phyloP scores from a whole-genome alignment of 805 yeast species.

The Candida sithepensis region DNA sequence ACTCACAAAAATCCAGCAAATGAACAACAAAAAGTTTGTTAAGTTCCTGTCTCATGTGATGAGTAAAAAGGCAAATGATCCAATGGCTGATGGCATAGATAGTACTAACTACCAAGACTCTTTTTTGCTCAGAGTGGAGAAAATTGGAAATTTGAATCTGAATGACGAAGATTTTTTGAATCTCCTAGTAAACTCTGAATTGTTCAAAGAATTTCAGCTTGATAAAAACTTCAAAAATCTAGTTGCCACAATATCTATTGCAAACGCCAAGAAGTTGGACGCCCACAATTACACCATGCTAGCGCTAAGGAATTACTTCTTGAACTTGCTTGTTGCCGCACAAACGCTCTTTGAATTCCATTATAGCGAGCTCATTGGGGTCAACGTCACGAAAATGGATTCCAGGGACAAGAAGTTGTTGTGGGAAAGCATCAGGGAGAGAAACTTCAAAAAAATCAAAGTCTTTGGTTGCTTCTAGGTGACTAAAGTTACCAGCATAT shows the following conservation, averaged over 20 bases:
- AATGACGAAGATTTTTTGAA: slow-evolving; percentile 30
- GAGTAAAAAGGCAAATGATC: neutral
- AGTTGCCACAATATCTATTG: slow-evolving; percentile 48
- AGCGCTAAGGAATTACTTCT: slow-evolving; percentile 46
- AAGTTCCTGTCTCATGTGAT: slow-evolving; percentile 15
- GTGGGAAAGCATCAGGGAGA: slow-evolving; percentile 50
- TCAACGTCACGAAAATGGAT: slow-evolving; percentile 28
- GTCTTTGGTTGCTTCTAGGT: slow-evolving; percentile 15
- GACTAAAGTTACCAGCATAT: neutral
- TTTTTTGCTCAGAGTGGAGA: slow-evolving; percentile 12
- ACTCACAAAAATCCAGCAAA: slow-evolving; percentile 16
- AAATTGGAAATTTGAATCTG: slow-evolving; percentile 4
- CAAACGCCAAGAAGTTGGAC: slow-evolving; percentile 42
- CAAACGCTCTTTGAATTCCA: slow-evolving; percentile 51
- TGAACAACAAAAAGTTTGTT: slow-evolving; percentile 9
- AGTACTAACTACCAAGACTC: too few relatives aligned
- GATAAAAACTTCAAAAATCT: slow-evolving; percentile 34
- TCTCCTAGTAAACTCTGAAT: slow-evolving; percentile 37
- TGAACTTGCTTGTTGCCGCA: slow-evolving; percentile 53
- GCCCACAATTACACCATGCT: slow-evolving; percentile 35
- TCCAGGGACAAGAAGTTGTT: slow-evolving; percentile 40
- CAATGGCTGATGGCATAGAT: slow-evolving; percentile 1
- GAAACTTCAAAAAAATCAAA: slow-evolving; percentile 46
- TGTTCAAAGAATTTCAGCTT: slow-evolving; percentile 47
- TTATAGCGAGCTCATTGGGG: slow-evolving; percentile 26